Conservation (phyloP, 73 alveolate genomes). For the Paramecium sonneborni region DNA sequence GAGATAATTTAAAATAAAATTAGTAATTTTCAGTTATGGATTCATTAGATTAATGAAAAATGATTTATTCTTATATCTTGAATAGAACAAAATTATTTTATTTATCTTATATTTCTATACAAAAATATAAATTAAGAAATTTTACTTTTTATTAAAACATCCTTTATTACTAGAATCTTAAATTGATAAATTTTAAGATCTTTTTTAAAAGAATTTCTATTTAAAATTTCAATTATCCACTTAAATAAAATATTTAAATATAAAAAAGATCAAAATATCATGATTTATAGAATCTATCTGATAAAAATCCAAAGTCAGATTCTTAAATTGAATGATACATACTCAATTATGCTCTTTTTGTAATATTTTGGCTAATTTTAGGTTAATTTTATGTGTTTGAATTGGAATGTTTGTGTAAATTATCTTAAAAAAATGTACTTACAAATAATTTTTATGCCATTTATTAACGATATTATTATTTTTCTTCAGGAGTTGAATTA, state of each 20-base stretch:
- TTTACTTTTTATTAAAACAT: no score
- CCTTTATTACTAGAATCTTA: no score
- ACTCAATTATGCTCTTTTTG: not conserved
- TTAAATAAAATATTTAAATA: not conserved
- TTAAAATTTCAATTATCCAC: not conserved
- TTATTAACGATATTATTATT: not conserved
- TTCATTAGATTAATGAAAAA: not conserved
- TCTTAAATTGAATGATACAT: not conserved
- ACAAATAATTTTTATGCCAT: not conserved
- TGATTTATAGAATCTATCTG: not conserved
- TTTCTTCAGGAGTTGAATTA: constrained; percentile 1
- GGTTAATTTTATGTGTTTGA: not conserved
- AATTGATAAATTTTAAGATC: no score
- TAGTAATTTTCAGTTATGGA: not conserved
- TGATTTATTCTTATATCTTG: not conserved
- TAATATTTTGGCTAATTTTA: not conserved
- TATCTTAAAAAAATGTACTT: not conserved
- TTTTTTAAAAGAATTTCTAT: no score
- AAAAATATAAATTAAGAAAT: not conserved
- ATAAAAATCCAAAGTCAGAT: not conserved
- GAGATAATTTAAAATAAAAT: not conserved
- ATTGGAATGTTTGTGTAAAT: not conserved
- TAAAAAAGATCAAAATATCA: not conserved
- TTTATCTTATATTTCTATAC: not conserved
- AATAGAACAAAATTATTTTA: not conserved